These are phyloP conservation scores for Hypoxylon sp. DNA, from an alignment of 2,329 filamentous ascomycete genomes.

Conservation along the genomic window DNA sequence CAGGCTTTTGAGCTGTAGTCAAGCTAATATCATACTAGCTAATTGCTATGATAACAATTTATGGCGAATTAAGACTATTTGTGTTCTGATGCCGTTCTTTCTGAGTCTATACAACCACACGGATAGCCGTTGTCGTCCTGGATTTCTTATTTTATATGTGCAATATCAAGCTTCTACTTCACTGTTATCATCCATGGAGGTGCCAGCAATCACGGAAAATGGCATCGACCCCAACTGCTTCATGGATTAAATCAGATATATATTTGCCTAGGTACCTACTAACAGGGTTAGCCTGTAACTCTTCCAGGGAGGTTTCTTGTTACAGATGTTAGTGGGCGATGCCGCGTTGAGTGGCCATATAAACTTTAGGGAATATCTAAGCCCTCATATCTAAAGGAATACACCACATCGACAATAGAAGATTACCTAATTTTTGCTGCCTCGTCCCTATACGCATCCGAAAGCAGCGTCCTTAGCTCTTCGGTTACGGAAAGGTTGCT, in stretches of 20 bases:
- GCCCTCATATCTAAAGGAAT: neutral
- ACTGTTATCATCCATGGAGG: too few relatives aligned
- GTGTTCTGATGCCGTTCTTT: neutral
- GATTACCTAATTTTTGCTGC: neutral
- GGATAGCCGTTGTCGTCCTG: too few relatives aligned
- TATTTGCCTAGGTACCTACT: too few relatives aligned
- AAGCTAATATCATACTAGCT: neutral
- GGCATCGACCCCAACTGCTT: slow-evolving; percentile 5
- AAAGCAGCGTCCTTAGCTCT: neutral
- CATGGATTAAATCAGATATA: neutral
- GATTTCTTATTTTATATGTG: too few relatives aligned
- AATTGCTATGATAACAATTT: neutral
- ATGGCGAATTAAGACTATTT: neutral
- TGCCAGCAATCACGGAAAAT: neutral
- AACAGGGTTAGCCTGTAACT: neutral
- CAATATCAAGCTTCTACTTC: too few relatives aligned
- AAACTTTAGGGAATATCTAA: slow-evolving; percentile 9
- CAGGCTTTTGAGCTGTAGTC: neutral
- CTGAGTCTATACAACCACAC: too few relatives aligned
- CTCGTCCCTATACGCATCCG: neutral
- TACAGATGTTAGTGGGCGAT: neutral
- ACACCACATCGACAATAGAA: neutral
- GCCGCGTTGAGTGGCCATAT: slow-evolving; percentile 24
- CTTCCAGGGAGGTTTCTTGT: neutral
- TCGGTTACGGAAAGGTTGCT: too few relatives aligned